Base-by-base conservation (phyloP, 257 asterid species). In the Solanum bulbocastanum region DNA sequence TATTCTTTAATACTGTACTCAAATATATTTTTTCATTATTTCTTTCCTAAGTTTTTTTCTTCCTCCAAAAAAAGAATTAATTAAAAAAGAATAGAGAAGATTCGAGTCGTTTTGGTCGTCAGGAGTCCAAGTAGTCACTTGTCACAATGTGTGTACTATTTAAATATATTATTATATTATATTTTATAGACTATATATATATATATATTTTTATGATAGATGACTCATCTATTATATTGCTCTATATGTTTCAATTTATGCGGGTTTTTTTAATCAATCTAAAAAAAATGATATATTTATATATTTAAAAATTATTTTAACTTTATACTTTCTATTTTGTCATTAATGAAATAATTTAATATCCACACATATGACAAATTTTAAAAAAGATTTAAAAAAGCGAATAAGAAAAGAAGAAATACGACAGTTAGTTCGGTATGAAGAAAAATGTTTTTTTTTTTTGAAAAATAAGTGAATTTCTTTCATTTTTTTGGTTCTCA, bases 331-430 rank as follows among this genome's bases (percentile, higher is more conserved):
- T 18, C 1, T 52, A 0, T 18, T 56, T 18, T 56, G 18, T 0
- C 5, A 56, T 65, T 65, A 12, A 65, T 25, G 4, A n/a, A 65
- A 65, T 65, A 11, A 11, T 65, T n/a, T 8, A 9, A 11, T 65
- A 65, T 2, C 1, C 18, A 65, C 18, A n/a, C 8, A 0, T 0
- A 65, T n/a, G 8, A 65, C 33, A n/a, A n/a, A 0, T 0, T 62
- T 62, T 2, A 25, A 62, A 62, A 2, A 3, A 22, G 69, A 60
- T 23, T 23, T 0, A 2, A n/a, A 62, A 62, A 62, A 10, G 4
- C 0, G 6, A 0, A n/a, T n/a, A 65, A 65, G 16, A 65, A 65
- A 62, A 62, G 5, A 10, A 23, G 69, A 62, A 62, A 36, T 36
- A 36, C 39, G 39, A 36, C 8, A 36, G 32, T 62, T 15, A 0